Base-by-base conservation (phyloP, 148 eudicot species). In the Silene uniflora region DNA sequence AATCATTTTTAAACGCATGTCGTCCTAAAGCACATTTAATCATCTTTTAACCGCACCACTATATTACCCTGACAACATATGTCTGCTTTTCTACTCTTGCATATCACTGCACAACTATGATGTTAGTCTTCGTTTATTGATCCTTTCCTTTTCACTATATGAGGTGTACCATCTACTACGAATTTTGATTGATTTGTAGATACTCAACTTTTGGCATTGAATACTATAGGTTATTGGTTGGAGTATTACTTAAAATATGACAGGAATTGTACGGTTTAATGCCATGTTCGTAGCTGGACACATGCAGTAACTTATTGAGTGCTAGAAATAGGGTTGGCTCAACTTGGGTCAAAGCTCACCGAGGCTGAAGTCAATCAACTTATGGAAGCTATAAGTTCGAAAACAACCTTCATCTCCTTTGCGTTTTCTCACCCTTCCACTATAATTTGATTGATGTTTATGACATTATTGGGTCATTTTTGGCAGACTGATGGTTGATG, bases 221-320 rank as follows among this genome's bases (percentile, higher is more conserved):
- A 69, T 39, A 3, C 25, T 67, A 73, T 65, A 93, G 98, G 98
- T 93, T 47, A 93, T 93, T 79, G 98, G n/a, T n/a, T n/a, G n/a
- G n/a, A n/a, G n/a, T n/a, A n/a, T n/a, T n/a, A n/a, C 98, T 7
- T 87, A 89, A 84, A 91, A 85, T 81, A 81, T 93, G 79, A 84
- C 89, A 72, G 98, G 91, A 83, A 93, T 93, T n/a, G 81, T 88
- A 76, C 97, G 98, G 21, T 93, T 93, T 66, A 91, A 91, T 78
- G 83, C 92, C 60, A 93, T 88, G 94, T 93, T 93, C 81, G 77
- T 8, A 93, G 88, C 81, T 93, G 82, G 98, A 93, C 82, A 89
- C 97, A 2, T 97, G 91, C 83, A 85, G 91, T 93, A 74, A 93
- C 98, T 2, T 93, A 93, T 60, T 97, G 91, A 78, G 98, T 91